phyloP scores from a whole-genome alignment of 768 basidiomycete species.

The Termitomyces sp. region DNA sequence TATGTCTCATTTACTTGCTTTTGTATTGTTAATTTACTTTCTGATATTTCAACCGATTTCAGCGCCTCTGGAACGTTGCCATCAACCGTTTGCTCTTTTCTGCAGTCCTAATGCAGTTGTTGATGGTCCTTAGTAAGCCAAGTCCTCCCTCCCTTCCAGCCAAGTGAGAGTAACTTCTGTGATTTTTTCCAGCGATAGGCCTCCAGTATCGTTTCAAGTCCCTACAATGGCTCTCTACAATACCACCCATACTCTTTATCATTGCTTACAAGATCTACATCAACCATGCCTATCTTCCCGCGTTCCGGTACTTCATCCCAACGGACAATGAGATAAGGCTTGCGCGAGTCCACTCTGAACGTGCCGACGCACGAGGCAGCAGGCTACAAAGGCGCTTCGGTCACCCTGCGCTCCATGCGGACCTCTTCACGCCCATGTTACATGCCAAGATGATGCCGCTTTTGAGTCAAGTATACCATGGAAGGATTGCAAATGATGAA shows the following conservation, averaged over 20 bases:
- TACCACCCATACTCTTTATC: conserved; percentile 82
- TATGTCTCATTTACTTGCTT: conserved; percentile 31
- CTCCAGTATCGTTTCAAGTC: conserved; percentile 70
- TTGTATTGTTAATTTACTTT: not conserved
- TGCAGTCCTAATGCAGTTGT: conserved; percentile 79
- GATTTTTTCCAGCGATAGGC: conserved; percentile 60
- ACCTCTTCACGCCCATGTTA: conserved; percentile 85
- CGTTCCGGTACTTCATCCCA: conserved; percentile 84
- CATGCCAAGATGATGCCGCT: conserved; percentile 83
- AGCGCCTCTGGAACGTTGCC: conserved; percentile 94
- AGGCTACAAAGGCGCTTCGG: conserved; percentile 89
- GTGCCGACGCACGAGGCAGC: conserved; percentile 64
- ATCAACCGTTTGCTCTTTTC: conserved; percentile 82
- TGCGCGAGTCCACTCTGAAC: conserved; percentile 74
- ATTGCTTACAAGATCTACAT: conserved; percentile 82
- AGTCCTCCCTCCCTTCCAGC: not conserved
- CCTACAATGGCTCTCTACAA: conserved; percentile 75
- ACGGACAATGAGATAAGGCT: conserved; percentile 67
- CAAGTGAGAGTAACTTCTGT: conserved; percentile 6
- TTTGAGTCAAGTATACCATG: conserved; percentile 68
- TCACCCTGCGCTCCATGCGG: conserved; percentile 84
- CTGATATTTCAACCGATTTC: not conserved
- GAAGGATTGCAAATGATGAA: conserved; percentile 58
- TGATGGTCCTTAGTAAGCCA: conserved; percentile 80
- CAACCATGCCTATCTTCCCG: conserved; percentile 54